phyloP scores from a whole-genome alignment of 2,329 filamentous ascomycete genomes.

The Sporothrix variecibatus region DNA sequence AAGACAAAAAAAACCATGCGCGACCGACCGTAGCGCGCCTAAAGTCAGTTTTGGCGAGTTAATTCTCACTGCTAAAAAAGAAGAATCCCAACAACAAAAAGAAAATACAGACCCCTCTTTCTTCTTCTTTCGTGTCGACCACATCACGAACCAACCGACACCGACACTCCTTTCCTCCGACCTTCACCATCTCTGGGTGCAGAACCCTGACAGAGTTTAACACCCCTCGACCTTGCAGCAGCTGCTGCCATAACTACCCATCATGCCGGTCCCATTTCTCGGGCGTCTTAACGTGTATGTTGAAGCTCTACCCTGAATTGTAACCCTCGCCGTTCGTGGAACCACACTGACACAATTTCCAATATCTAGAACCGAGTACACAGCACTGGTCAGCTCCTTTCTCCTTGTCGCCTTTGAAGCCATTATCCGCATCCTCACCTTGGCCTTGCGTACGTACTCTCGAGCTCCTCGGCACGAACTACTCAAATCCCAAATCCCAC shows the following conservation, averaged over 20 bases:
- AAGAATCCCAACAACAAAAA: neutral
- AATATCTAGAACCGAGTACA: slow-evolving; percentile 71
- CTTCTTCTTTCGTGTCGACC: neutral
- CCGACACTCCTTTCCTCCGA: too few relatives aligned
- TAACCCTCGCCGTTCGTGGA: slow-evolving; percentile 5
- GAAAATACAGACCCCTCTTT: neutral
- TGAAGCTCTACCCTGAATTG: too few relatives aligned
- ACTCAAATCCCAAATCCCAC: too few relatives aligned
- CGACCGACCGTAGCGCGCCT: neutral
- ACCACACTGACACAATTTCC: slow-evolving; percentile 24
- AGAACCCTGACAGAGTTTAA: too few relatives aligned
- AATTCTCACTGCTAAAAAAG: neutral
- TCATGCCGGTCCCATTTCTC: slow-evolving; percentile 56
- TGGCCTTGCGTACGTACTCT: slow-evolving; percentile 72
- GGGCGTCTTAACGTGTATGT: slow-evolving; percentile 56
- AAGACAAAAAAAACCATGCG: neutral
- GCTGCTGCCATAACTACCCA: slow-evolving; percentile 24
- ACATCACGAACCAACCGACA: neutral
- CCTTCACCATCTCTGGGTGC: neutral
- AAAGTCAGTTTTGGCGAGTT: neutral
- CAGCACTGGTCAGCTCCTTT: slow-evolving; percentile 82
- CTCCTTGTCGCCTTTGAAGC: slow-evolving; percentile 79
- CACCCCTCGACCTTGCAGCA: neutral
- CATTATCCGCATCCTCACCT: slow-evolving; percentile 79
- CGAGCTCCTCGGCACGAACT: too few relatives aligned